Percentiles rank a stretch among this genome's conserved stretches.
These are phyloP conservation scores for Gossypium stocksii DNA, from an alignment of 345 rosid genomes.

Conservation along the genomic window DNA sequence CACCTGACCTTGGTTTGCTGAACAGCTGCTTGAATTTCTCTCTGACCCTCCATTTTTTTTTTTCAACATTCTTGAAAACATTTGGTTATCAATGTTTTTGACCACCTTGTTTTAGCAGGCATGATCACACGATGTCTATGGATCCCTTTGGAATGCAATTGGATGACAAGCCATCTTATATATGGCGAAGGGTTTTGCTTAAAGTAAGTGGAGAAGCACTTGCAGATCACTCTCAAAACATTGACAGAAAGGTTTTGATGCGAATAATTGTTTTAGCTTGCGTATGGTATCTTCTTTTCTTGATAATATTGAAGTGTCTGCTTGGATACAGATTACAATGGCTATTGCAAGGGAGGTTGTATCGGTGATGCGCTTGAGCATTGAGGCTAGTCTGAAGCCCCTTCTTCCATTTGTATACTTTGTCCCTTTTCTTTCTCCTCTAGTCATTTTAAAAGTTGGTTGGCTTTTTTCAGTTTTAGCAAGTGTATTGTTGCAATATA, in stretches of 20 bases:
- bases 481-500: background rate
- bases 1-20: background rate
- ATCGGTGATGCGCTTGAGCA: constrained; percentile 77
- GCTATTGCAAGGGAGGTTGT: constrained; percentile 95
- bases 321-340: constrained; percentile 67
- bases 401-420: background rate
- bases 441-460: background rate
- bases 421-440: background rate
- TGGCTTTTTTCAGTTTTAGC: background rate
- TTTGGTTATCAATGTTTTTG: background rate
- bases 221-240: constrained; percentile 70
- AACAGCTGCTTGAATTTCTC: background rate
- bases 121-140: constrained; percentile 48
- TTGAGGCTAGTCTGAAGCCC: constrained; percentile 48
- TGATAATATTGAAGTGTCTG: background rate
- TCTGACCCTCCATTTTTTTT: background rate
- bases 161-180: constrained; percentile 47
- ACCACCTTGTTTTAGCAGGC: constrained; percentile 36
- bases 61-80: background rate
- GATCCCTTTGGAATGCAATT: constrained; percentile 48
- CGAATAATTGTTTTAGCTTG: constrained; percentile 1
- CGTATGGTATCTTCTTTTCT: background rate
- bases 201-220: constrained; percentile 99
- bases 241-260: constrained; percentile 72
- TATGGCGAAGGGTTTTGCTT: constrained; percentile 92